Base-by-base conservation (phyloP, 2,329 filamentous ascomycete species). In the Tetracladium maxilliforme region DNA sequence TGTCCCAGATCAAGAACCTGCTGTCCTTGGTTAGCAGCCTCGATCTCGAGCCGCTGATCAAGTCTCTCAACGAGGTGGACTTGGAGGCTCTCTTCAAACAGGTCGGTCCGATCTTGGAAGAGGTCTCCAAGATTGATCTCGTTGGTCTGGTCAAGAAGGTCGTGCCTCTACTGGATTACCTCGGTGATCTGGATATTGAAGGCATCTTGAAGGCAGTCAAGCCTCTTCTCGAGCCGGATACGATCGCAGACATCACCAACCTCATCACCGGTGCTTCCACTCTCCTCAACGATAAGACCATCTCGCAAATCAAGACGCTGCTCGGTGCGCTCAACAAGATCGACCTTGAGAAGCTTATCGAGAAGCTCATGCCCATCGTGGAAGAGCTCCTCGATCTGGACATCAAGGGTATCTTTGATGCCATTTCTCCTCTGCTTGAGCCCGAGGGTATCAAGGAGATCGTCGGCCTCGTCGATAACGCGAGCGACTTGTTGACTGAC, bases 131-230 rank as follows among this genome's bases (percentile, higher is more conserved):
- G 23, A 33, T 40, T 11, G 36, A 40, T 15, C 11, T 40, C 3
- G 22, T 14, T 3, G 27, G 30, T 9, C 23, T 40, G 4, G 19
- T 39, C 10, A 8, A 10, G 38, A 42, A 14, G 41, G 48, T 10
- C 26, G 53, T 2, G 37, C 43, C 4, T 41, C 45, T 8, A 38
- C 54, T 5, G 49, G 55, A 30, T 4, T 42, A 49, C 2, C 27
- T 56, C n/a, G 45, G 47, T 29, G 42, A 51, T 30, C 45, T 57
- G 27, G 50, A 58, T 30, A 36, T 56, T 11, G 28, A 44, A 28
- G 45, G 44, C 4, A 38, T 58, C 5, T 37, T 47, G 5, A 36
- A 47, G 7, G 42, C 49, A 3, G 22, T 54, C 3, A 39, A 39
- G 5, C 51, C 51, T 1, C 26, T 31, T 6, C 27, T 31, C 10